Evolutionary conservation across 257 asterid genomes (phyloP).

Genomic region (Gentiana macrophylla): DNA sequence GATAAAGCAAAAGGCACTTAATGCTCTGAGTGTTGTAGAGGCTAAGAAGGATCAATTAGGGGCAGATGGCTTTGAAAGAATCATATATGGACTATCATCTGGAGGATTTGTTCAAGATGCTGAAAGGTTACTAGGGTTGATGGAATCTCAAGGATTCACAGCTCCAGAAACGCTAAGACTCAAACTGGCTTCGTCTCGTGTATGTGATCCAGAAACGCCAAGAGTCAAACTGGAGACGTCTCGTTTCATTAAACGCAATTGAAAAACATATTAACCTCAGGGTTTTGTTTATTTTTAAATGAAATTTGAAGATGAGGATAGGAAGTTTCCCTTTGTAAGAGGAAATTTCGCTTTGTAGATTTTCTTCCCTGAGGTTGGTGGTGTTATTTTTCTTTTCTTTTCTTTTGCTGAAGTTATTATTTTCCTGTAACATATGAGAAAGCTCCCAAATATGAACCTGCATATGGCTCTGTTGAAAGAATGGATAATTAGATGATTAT

Average conservation of each 20-base stretch:
- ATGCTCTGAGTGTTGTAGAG: conserved; percentile 75
- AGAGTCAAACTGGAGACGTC: conserved; percentile 7
- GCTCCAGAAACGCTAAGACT: conserved; percentile 3
- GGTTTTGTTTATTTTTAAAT: no score
- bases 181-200: conserved; percentile 3
- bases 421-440: no score
- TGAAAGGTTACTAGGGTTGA: conserved; percentile 30
- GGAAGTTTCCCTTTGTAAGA: no score
- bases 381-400: no score
- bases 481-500: no score
- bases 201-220: background rate
- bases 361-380: no score
- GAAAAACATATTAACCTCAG: background rate
- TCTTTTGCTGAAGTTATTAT: no score
- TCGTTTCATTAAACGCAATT: conserved; percentile 8
- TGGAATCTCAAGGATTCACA: conserved; percentile 48
- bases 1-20: conserved; percentile 64
- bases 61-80: conserved; percentile 44
- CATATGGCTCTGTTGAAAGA: no score
- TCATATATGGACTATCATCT: conserved; percentile 33
- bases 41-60: conserved; percentile 54
- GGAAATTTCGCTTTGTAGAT: no score
- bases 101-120: conserved; percentile 70
- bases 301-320: no score
- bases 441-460: no score